These are phyloP conservation scores for Scleroderma bovista DNA, from an alignment of 768 basidiomycete species.

Conservation along the genomic window DNA sequence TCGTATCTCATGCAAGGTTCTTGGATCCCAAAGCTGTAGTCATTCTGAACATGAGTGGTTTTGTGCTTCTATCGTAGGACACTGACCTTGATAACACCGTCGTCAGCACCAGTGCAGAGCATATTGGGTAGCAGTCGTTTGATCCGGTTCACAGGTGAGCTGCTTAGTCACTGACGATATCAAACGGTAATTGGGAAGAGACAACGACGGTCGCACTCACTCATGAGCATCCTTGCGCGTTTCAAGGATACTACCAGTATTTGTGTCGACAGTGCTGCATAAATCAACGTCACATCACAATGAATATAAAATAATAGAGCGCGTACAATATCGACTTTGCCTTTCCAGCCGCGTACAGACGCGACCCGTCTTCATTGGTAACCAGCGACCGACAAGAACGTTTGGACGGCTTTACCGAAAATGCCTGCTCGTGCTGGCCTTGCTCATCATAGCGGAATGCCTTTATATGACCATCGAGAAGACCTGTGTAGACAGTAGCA, in stretches of 20 bases:
- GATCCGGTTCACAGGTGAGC: slow-evolving; percentile 83
- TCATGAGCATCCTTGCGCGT: slow-evolving; percentile 55
- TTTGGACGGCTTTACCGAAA: slow-evolving; percentile 71
- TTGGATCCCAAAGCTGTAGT: slow-evolving; percentile 82
- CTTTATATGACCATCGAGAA: slow-evolving; percentile 79
- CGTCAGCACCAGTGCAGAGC: slow-evolving; percentile 86
- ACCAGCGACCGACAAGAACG: slow-evolving; percentile 76
- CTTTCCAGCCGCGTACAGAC: slow-evolving; percentile 78
- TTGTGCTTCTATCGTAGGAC: background rate
- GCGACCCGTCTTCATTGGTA: slow-evolving; percentile 59
- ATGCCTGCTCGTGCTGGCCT: slow-evolving; percentile 49
- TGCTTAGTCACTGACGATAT: slow-evolving; percentile 36
- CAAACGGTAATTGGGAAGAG: slow-evolving; percentile 12
- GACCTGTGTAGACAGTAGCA: slow-evolving; percentile 66
- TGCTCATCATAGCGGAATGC: slow-evolving; percentile 77
- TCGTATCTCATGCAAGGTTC: slow-evolving; percentile 57
- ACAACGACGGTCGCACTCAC: slow-evolving; percentile 38
- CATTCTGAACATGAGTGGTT: background rate
- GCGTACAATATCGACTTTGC: slow-evolving; percentile 74
- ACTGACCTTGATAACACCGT: slow-evolving; percentile 84
- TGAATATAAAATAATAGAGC: background rate
- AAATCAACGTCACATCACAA: slow-evolving; percentile 11
- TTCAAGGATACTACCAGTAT: slow-evolving; percentile 46
- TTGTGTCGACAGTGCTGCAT: slow-evolving; percentile 61
- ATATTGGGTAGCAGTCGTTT: slow-evolving; percentile 64